Base-by-base conservation (phyloP, 805 yeast genomes). In the Saccharomyces mikatae region DNA sequence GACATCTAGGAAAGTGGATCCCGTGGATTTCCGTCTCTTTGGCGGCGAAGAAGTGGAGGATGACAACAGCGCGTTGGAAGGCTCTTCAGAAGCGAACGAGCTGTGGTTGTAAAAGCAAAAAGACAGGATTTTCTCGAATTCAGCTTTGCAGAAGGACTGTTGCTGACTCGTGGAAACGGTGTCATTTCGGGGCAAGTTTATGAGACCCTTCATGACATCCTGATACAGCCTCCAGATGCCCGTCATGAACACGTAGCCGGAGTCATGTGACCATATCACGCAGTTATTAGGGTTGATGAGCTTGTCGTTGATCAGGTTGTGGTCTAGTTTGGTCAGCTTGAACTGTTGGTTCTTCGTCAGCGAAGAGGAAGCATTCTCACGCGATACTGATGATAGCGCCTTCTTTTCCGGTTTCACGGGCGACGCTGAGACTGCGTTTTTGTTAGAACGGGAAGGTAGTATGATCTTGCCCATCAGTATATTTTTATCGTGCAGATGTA, bases 221-320 rank as follows among this genome's bases (percentile, higher is more conserved):
- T 69, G 73, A 58, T 65, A 69, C 31, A 69, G 57, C 68, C 90
- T 87, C 96, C 96, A 89, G 51, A 89, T 77, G 0, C 96, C 96
- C 0, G 96, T 89, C 51, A 89, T 76, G 62, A 88, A 95, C 10
- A 89, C 96, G 66, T 83, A 84, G 0, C 96, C 96, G 2, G 94
- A 83, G 59, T 78, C 80, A 65, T 85, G 83, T 67, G 87, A 94
- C 96, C 96, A 89, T 58, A 89, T 83, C 53, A 89, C 80, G 81
- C 89, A 81, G 61, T 87, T 86, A 55, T 77, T 81, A 60, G 64
- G 64, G 49, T 67, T 68, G 50, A 69, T 61, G 29, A 66, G 57
- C 29, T 57, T 59, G 29, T 52, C 54, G 27, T 57, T 55, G 49
- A 54, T 56, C 47, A 56, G 36, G 41, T 53, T 57, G 47, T 64